Evolutionary conservation across 176 grass and related monocot genomes (phyloP), one percentile per base, ranked within the genome.

Genomic region (Phoenix roebelenii): DNA sequence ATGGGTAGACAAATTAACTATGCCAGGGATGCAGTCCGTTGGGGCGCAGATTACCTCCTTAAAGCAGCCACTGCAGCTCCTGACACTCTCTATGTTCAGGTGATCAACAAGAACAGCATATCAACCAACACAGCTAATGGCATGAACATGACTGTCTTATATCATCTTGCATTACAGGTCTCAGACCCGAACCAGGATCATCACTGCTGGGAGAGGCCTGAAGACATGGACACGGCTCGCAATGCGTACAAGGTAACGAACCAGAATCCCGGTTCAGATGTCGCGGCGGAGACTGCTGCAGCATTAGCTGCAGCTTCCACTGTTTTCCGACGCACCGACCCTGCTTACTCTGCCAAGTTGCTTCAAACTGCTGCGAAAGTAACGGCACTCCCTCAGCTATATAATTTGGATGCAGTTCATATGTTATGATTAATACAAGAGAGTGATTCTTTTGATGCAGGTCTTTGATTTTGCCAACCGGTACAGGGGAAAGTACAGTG

Each of bases 1-100:
- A 96, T 96, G 86, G 63, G 55, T 7, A 53, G 30, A 19, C 55
- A 96, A 72, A 80, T 87, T 1, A 55, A 64, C 0, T 61, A 72
- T 22, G 76, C 83, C 49, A 52, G 16, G 64, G 65, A 57, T 0
- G 76, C 88, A 26, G 76, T 87, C 51, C 76, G 80, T 7, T 92
- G 83, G 88, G 88, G 80, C 61, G 51, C 88, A 7, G 88, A 92
- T 67, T 92, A 92, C 69, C 83, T 92, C 48, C 72, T 92, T 61
- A 92, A 86, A 44, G 88, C 80, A 23, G 83, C 83, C 0, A 80
- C 83, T n/a, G 65, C 76, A 22, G 22, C 73, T 52, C 88, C 88
- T 2, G 70, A 67, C 4, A 57, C 69, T 15, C 73, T 96, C 51
- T 96, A 96, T 61, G 80, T 96, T 18, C 85, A 95, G 81, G 85